A percentile compares a stretch with the other conserved stretches of the same genome.
Conservation (phyloP, 805 yeast species). For the Kodamaea neixiangensis region DNA sequence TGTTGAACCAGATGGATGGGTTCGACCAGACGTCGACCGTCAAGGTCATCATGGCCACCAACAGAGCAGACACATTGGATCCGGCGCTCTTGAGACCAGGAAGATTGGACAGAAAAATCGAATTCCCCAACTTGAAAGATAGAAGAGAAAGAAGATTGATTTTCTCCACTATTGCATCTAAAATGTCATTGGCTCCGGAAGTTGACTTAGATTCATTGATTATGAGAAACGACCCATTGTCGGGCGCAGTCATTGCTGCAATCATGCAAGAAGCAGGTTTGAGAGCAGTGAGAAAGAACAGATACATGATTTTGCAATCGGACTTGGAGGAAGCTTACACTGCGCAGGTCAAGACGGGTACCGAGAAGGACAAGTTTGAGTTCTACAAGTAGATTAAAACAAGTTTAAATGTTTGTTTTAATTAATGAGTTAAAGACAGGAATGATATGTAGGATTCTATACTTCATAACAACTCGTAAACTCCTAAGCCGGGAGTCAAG, state of each 20-base stretch:
- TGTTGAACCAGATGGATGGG: slow-evolving; percentile 98
- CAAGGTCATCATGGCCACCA: slow-evolving; percentile 98
- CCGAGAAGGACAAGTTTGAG: slow-evolving; percentile 95
- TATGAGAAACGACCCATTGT: slow-evolving; percentile 92
- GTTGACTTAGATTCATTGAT: slow-evolving; percentile 93
- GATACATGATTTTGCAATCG: slow-evolving; percentile 93
- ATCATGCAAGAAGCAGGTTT: slow-evolving; percentile 99
- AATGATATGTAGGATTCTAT: background rate
- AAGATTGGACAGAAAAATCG: slow-evolving; percentile 95
- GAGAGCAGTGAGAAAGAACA: slow-evolving; percentile 96
- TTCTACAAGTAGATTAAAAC: slow-evolving; percentile 75
- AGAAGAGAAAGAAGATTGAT: slow-evolving; percentile 97
- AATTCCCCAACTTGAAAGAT: slow-evolving; percentile 93
- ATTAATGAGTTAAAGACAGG: background rate
- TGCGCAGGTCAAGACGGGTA: slow-evolving; percentile 92
- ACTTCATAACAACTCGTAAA: slow-evolving; percentile 40
- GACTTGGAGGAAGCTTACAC: slow-evolving; percentile 98
- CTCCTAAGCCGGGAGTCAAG: slow-evolving; percentile 62
- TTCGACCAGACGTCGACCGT: slow-evolving; percentile 95
- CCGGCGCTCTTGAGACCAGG: slow-evolving; percentile 99
- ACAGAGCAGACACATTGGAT: slow-evolving; percentile 96
- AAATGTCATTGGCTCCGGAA: slow-evolving; percentile 97
- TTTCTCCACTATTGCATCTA: slow-evolving; percentile 93
- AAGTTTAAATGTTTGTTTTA: background rate
- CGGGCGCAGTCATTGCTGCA: slow-evolving; percentile 98